Evolutionary conservation across 2,329 filamentous ascomycete species (phyloP), one percentile per base, ranked within the genome.

Genomic region (Paracamarosporium sp.): DNA sequence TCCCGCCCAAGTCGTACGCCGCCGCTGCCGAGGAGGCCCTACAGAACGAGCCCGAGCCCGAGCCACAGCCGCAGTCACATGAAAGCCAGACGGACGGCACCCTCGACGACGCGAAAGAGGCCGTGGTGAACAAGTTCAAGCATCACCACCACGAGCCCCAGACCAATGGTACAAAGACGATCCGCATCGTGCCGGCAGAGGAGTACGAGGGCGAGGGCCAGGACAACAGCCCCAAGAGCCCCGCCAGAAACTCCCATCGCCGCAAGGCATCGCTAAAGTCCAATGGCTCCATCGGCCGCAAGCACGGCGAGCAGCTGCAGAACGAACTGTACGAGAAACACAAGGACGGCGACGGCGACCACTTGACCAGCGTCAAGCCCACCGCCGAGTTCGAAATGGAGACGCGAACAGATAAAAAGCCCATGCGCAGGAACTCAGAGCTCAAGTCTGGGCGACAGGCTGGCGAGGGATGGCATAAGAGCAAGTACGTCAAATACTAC

Each of bases 371-470:
- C 59, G 72, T 82, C 46, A 79, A 79, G 66, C 74, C 78, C 11
- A 64, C 72, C 13, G 70, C 71, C 15, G 71, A 71, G 55, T 77
- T 70, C 52, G 77, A 81, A 56, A 68, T 77, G 54, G 69, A 62
- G 35, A 60, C 66, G 38, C 67, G 72, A 36, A 67, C 66, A 25
- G 74, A 78, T 50, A 61, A 65, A 50, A 67, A 62, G 60, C 70
- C 70, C 51, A 66, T 64, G 60, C 63, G 66, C 63, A 64, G 72
- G 44, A 68, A 75, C 53, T 70, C 73, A 24, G 76, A 82, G 62
- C 79, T 86, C 54, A 81, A 81, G 48, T 82, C 82, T 57, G 83
- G 83, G 24, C 77, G 82, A 41, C 73, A 78, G 65, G 83, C 83
- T n/a, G 83, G 83, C 33, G 81, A 80, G 44, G 81, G 82, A 27